phyloP scores from a whole-genome alignment of 2,329 filamentous ascomycete genomes.

The Aspergillus jensenii region DNA sequence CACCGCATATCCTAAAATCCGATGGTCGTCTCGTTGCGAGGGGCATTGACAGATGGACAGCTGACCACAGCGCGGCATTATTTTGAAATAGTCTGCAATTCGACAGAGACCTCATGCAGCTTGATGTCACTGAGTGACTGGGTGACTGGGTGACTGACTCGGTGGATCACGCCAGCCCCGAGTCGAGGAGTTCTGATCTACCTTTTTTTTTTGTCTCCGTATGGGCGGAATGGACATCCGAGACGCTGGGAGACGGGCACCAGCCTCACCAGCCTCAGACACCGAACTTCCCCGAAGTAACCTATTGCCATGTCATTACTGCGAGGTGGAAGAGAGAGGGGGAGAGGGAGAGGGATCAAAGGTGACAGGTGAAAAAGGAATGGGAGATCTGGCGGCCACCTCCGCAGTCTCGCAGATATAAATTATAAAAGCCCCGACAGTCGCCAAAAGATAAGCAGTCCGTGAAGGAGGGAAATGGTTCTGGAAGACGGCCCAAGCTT shows the following conservation, averaged over 20 bases:
- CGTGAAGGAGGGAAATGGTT: not conserved
- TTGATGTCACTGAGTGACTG: constrained; percentile 19
- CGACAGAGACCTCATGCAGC: constrained; percentile 13
- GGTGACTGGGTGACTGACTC: not conserved
- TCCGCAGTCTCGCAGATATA: too few relatives aligned
- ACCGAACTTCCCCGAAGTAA: too few relatives aligned
- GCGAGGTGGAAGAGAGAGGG: not conserved
- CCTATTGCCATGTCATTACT: too few relatives aligned
- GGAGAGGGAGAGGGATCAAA: not conserved
- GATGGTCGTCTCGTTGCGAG: not conserved
- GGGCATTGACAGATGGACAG: not conserved
- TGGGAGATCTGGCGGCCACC: not conserved
- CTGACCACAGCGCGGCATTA: not conserved
- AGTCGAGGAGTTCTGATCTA: not conserved
- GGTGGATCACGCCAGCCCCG: not conserved
- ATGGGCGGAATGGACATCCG: constrained; percentile 1
- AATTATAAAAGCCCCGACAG: too few relatives aligned
- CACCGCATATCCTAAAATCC: not conserved
- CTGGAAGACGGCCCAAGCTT: constrained; percentile 14
- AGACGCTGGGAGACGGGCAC: not conserved
- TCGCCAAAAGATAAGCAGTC: too few relatives aligned
- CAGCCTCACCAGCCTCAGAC: not conserved
- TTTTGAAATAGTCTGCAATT: constrained; percentile 2
- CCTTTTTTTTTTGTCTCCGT: not conserved
- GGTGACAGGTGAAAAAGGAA: not conserved